These are phyloP conservation scores for Carex pumila DNA, from an alignment of 176 grass and related monocot genomes.

Conservation along the genomic window DNA sequence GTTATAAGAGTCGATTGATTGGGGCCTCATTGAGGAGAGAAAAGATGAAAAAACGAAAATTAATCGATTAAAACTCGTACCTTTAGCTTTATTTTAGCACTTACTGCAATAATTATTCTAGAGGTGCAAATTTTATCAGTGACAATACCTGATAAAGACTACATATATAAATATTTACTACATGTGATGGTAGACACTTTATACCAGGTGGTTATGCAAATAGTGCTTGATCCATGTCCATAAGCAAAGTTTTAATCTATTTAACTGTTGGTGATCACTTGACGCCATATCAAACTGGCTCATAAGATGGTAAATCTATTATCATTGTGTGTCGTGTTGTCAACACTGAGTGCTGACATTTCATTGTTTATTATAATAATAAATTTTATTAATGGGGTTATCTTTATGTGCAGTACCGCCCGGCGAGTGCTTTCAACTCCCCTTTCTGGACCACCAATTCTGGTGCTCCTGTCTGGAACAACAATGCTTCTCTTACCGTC, in stretches of 20 bases:
- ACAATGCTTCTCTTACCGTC: slow-evolving; percentile 74
- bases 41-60: not conserved
- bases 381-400: not conserved
- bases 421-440: slow-evolving; percentile 62
- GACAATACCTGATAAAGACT: not conserved
- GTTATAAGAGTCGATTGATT: not conserved
- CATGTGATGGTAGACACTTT: not conserved
- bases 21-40: not conserved
- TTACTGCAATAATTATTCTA: not conserved
- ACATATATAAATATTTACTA: not conserved
- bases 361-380: not conserved
- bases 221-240: not conserved
- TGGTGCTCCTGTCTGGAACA: slow-evolving; percentile 98
- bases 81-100: not conserved
- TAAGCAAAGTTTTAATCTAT: not conserved
- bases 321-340: not conserved
- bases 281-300: not conserved
- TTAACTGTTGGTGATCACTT: not conserved
- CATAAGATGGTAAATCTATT: not conserved
- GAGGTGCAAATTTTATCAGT: not conserved
- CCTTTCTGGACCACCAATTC: slow-evolving; percentile 90
- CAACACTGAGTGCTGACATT: not conserved
- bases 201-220: not conserved
- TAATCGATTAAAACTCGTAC: not conserved
- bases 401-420: slow-evolving; percentile 49